Base-by-base conservation (phyloP, 139 green algal species). In the Volvox africanus region DNA sequence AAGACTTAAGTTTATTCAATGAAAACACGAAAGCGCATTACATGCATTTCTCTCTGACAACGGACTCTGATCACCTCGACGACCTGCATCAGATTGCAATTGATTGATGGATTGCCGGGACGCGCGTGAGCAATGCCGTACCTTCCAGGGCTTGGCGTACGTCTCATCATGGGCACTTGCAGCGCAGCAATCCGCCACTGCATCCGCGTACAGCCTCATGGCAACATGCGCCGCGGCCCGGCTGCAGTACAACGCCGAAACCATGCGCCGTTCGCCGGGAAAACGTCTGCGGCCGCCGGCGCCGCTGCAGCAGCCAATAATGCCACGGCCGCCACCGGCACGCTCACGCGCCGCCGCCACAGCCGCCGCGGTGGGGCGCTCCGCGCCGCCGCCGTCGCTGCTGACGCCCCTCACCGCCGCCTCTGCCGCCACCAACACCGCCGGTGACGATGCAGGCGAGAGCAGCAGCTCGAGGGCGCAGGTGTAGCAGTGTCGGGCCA, bases 121-220 rank as follows among this genome's bases (percentile, higher is more conserved):
- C 9, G 44, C 9, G 9, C 44, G 44, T n/a, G n/a, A n/a, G 44
- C 44, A 55, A 5, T 55, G 5, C 44, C 44, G 44, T 55, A 92
- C 91, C 91, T 93, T 87, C 88, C 91, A 73, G 1, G 90, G 92
- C 12, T 93, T 79, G 21, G 93, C 67, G 81, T 96, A 97, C 18
- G 33, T 77, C 1, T 73, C 28, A 65, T 97, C 94, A 36, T 95
- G 87, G 11, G 89, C 80, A 13, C 61, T 75, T 9, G 94, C 94
- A 17, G 78, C 68, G 65, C 92, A 96, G 85, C 93, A 96, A 88
- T 96, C 95, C 33, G 93, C 92, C 35, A 97, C 82, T 0, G 95
- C 95, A 22, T 97, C 94, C 12, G 93, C 44, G 68, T 92, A 94
- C 68, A 90, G 86, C 35, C 89, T 82, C 83, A 93, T 77, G 14